Base-by-base conservation (phyloP, 352 stramenopile genomes). In the Blastocystis sp. region DNA sequence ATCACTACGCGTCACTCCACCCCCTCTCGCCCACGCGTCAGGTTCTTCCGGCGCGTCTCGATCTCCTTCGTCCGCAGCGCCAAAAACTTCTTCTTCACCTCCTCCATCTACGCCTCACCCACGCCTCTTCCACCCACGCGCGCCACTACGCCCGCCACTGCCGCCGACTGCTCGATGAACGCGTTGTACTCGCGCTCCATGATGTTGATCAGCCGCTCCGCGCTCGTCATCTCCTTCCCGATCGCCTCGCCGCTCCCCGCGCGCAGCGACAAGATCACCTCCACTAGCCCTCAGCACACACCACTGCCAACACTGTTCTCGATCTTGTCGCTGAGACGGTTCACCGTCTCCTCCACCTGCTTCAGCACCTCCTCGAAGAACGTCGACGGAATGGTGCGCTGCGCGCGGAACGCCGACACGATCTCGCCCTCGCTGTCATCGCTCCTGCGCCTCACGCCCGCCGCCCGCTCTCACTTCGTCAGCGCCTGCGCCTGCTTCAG, bases 11-110 rank as follows among this genome's bases (percentile, higher is more conserved):
- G 19, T 69, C 21, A 84, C 10, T 38, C 60, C 43, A 28, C 14
- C 38, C 34, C 60, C 4, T 1, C 3, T 38, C 14, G 21, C 74
- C 17, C 54, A 84, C 74, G 45, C 40, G 48, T 84, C 74, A 84
- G 54, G 66, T 84, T 84, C 74, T 84, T 84, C 28, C 74, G 28
- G 52, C 74, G 14, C 45, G 57, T 40, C 48, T 84, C 57, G 34
- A 84, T 84, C 48, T 84, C 74, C 54, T 84, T 84, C n/a, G 38
- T 68, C 34, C 74, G 48, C 19, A 84, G 11, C 21, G 34, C 28
- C 59, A 84, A 28, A 52, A 84, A 84, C 74, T 84, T 84, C 60
- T 70, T 69, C 57, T 84, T 84, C 28, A 84, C n/a, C 24, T 70
- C 61, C 21, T 68, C 57, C 74, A 84, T 84, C 57, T 84, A 59